phyloP scores from a whole-genome alignment of 495 filamentous ascomycete species.

The Penicillium coprophilum region DNA sequence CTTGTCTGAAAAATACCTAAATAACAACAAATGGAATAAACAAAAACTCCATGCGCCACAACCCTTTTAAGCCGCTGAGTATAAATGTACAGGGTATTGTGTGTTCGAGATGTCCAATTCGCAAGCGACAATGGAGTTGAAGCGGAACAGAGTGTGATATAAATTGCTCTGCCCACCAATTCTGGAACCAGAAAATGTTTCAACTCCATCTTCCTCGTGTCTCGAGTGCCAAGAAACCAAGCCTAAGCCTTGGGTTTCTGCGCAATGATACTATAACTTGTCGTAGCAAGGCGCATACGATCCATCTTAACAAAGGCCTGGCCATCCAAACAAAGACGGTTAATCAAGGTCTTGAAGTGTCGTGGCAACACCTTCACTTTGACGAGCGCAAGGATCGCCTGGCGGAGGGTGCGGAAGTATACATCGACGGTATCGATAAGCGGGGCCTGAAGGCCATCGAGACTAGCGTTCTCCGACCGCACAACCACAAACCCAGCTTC shows the following conservation, averaged over 20 bases:
- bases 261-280: slow-evolving; percentile 61
- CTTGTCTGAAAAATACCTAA: background rate
- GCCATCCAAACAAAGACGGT: slow-evolving; percentile 60
- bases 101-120: slow-evolving; percentile 2
- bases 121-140: background rate
- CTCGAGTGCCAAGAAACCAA: background rate
- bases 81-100: slow-evolving; percentile 23
- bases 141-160: background rate
- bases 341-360: slow-evolving; percentile 63
- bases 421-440: slow-evolving; percentile 61
- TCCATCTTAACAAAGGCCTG: slow-evolving; percentile 66
- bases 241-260: slow-evolving; percentile 49
- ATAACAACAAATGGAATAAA: background rate
- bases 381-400: slow-evolving; percentile 53
- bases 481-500: slow-evolving; percentile 55
- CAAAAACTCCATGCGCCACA: slow-evolving; percentile 5
- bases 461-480: slow-evolving; percentile 57
- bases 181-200: background rate
- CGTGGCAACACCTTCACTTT: slow-evolving; percentile 51
- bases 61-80: slow-evolving; percentile 15
- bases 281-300: slow-evolving; percentile 57
- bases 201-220: background rate
- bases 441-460: slow-evolving; percentile 57
- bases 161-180: background rate
- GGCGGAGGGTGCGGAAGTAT: slow-evolving; percentile 58